Base-by-base conservation (phyloP, 2,329 filamentous ascomycete species). In the Seiridium cupressi region DNA sequence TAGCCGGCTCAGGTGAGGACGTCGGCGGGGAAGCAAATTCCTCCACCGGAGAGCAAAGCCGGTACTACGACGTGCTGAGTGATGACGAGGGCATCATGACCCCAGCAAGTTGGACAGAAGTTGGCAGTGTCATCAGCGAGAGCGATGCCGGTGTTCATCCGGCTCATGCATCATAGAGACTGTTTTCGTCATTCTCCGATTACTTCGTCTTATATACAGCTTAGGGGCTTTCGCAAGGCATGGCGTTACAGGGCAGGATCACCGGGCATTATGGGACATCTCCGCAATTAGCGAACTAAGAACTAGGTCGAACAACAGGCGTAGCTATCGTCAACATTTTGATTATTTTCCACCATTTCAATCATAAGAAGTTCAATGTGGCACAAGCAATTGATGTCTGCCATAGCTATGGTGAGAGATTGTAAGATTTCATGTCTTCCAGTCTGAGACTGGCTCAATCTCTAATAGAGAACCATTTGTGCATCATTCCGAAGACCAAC, bases 31-130 rank as follows among this genome's bases (percentile, higher is more conserved):
- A 84, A 47, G 72, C 64, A 36, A 68, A 63, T 26, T 78, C 78
- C 5, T 68, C 72, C 54, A 74, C 72, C 2, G 76, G 70, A 7
- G 75, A 76, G 36, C 75, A 65, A 10, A 75, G 73, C 18, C 70
- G 71, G 1, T 76, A 79, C 48, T 83, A 77, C 57, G 85, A 87
- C 62, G 80, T 87, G 13, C 72, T 87, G 75, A 88, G 84, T 66
- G 82, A 86, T 64, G 84, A 82, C 65, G 83, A 83, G 38, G 84
- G 84, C 36, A 81, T 87, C 67, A 72, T 79, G 58, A 89, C 86
- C 0, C 86, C 86, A 0, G 79, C 80, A 1, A 87, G 83, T 71
- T 89, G 86, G 86, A 86, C 84, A 5, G 86, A 89, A 68, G 80
- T 89, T 11, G 86, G 84, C 61, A 89, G 86, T 63, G 80, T 85